Conservation (phyloP, 345 rosid genomes). For the Brassica cretica region DNA sequence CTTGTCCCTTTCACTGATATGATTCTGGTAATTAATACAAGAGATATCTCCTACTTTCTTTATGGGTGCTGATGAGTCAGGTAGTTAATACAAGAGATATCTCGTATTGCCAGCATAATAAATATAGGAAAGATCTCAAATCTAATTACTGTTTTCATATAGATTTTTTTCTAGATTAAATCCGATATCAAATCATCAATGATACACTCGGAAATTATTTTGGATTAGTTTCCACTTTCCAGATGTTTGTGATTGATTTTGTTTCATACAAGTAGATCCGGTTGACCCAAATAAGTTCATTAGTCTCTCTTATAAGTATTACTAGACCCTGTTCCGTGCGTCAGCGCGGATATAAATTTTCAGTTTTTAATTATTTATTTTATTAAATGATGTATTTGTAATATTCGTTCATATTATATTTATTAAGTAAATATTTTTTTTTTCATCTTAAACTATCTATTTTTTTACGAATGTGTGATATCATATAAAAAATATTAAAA, state of each 20-base stretch:
- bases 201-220: slow-evolving; percentile 12
- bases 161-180: slow-evolving; percentile 10
- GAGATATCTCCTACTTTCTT: neutral
- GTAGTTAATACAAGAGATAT: slow-evolving; percentile 14
- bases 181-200: slow-evolving; percentile 25
- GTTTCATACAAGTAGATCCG: slow-evolving; percentile 2
- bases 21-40: slow-evolving; percentile 20
- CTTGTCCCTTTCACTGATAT: neutral
- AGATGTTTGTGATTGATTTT: slow-evolving; percentile 4
- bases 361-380: no score
- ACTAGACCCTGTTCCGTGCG: no score
- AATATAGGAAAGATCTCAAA: slow-evolving; percentile 17
- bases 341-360: no score
- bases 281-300: slow-evolving; percentile 8
- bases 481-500: no score
- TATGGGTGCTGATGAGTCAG: neutral
- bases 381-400: no score
- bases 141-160: slow-evolving; percentile 9
- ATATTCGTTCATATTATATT: no score
- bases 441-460: no score
- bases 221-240: neutral
- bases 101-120: slow-evolving; percentile 18
- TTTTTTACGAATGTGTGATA: no score
- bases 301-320: neutral
- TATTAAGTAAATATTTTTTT: no score